Percentiles rank a stretch among this genome's conserved stretches.
phyloP scores from a whole-genome alignment of 805 yeast species.

The Jamesozyma spencerorum region DNA sequence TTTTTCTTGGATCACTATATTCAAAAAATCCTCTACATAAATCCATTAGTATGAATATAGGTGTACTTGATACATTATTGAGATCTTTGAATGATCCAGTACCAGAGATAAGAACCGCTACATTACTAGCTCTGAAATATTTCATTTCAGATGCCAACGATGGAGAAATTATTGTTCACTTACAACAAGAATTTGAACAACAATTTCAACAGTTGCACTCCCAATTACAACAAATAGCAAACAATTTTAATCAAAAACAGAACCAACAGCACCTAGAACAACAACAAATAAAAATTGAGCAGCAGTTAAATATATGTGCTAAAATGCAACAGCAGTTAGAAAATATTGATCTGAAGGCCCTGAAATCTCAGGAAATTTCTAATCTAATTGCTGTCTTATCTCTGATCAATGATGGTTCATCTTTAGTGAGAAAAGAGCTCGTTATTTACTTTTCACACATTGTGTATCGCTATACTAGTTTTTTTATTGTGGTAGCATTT shows the following conservation, averaged over 20 bases:
- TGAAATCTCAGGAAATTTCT: conserved; percentile 59
- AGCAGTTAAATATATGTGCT: conserved; percentile 25
- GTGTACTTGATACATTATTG: conserved; percentile 44
- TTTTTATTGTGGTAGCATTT: conserved; percentile 80
- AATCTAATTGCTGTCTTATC: conserved; percentile 60
- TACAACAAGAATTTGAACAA: conserved; percentile 29
- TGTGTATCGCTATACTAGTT: conserved; percentile 57
- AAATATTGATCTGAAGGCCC: conserved; percentile 32
- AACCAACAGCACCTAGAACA: conserved; percentile 18
- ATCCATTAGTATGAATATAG: conserved; percentile 57
- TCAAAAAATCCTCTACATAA: conserved; percentile 64
- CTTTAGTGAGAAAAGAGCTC: conserved; percentile 79
- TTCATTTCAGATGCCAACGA: conserved; percentile 45
- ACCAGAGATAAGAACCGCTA: conserved; percentile 88
- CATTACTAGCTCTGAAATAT: conserved; percentile 61
- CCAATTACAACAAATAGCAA: conserved; percentile 25
- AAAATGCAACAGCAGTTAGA: conserved; percentile 22
- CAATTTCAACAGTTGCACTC: conserved; percentile 27
- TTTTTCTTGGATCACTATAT: conserved; percentile 72
- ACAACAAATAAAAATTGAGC: conserved; percentile 27
- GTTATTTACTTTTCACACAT: conserved; percentile 68
- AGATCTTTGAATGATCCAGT: conserved; percentile 73
- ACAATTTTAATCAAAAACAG: conserved; percentile 21
- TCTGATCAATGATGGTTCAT: conserved; percentile 77
- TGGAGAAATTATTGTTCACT: conserved; percentile 27